Conservation (phyloP, 768 basidiomycete genomes). For the Mycena venus region DNA sequence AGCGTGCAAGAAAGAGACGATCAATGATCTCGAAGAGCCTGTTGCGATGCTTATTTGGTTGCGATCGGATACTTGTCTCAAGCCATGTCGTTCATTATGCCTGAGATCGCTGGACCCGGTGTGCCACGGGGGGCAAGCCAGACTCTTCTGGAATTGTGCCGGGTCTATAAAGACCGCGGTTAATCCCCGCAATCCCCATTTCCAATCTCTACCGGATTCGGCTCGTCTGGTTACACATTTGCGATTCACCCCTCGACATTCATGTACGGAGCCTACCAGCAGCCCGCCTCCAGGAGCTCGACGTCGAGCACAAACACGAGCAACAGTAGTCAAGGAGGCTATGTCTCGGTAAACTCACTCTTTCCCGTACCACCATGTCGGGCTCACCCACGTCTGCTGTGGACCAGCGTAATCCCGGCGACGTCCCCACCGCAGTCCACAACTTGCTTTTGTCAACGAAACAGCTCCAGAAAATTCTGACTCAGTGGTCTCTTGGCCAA, state of each 20-base stretch:
- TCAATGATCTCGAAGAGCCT: background rate
- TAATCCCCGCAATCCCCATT: background rate
- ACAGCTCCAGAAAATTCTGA: slow-evolving; percentile 79
- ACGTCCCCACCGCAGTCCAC: slow-evolving; percentile 74
- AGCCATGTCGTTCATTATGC: background rate
- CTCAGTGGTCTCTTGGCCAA: slow-evolving; percentile 73
- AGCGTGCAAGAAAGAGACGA: background rate
- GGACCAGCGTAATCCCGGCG: slow-evolving; percentile 48
- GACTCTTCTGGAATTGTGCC: background rate
- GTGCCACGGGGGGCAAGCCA: background rate
- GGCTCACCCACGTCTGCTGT: slow-evolving; percentile 25
- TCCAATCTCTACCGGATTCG: background rate
- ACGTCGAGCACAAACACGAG: slow-evolving; percentile 33
- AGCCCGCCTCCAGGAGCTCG: slow-evolving; percentile 17
- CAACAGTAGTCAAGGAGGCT: slow-evolving; percentile 30
- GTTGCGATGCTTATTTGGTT: background rate
- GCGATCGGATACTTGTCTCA: background rate
- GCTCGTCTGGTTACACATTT: background rate
- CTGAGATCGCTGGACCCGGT: background rate
- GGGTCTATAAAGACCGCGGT: background rate
- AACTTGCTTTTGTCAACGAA: slow-evolving; percentile 86
- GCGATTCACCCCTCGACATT: background rate
- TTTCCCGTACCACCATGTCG: slow-evolving; percentile 18
- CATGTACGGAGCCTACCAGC: slow-evolving; percentile 19
- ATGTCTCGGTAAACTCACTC: slow-evolving; percentile 2